phyloP scores from a whole-genome alignment of 441 rosid species.

The Pelargonium myrrhifolium region DNA sequence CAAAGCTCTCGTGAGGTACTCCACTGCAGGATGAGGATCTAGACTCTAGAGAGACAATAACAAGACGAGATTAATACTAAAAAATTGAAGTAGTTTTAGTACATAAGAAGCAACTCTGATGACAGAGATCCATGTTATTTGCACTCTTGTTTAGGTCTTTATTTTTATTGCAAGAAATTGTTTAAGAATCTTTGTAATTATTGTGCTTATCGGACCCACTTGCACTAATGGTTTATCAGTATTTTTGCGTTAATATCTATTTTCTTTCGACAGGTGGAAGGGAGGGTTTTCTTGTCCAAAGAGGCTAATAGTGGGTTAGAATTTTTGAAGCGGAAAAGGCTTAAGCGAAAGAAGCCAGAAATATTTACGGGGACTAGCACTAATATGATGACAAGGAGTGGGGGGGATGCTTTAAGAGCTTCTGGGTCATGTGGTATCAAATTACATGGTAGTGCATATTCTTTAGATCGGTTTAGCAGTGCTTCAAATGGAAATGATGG shows the following conservation, averaged over 20 bases:
- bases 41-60: not conserved
- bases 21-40: not conserved
- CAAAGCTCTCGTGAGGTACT: not conserved
- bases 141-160: not conserved
- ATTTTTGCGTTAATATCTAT: slow-evolving; percentile 13
- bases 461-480: slow-evolving; percentile 28
- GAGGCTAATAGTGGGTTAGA: slow-evolving; percentile 73
- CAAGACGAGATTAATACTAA: not conserved
- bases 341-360: slow-evolving; percentile 57
- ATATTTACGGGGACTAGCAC: slow-evolving; percentile 35
- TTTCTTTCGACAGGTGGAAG: slow-evolving; percentile 69
- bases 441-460: slow-evolving; percentile 41
- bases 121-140: not conserved
- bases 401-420: slow-evolving; percentile 74
- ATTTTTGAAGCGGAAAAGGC: slow-evolving; percentile 75
- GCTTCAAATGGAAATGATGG: slow-evolving; percentile 39
- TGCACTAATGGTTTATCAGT: slow-evolving; percentile 7
- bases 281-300: slow-evolving; percentile 64
- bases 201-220: no score
- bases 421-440: slow-evolving; percentile 78
- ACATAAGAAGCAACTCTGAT: not conserved
- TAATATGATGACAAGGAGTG: slow-evolving; percentile 62
- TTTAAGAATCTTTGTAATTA: not conserved
- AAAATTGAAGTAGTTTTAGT: not conserved
- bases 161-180: not conserved